Evolutionary conservation across 371 early-diverging fungal species (phyloP), one percentile per base, ranked within the genome.

Genomic region (Polyrhizophydium stewartii): DNA sequence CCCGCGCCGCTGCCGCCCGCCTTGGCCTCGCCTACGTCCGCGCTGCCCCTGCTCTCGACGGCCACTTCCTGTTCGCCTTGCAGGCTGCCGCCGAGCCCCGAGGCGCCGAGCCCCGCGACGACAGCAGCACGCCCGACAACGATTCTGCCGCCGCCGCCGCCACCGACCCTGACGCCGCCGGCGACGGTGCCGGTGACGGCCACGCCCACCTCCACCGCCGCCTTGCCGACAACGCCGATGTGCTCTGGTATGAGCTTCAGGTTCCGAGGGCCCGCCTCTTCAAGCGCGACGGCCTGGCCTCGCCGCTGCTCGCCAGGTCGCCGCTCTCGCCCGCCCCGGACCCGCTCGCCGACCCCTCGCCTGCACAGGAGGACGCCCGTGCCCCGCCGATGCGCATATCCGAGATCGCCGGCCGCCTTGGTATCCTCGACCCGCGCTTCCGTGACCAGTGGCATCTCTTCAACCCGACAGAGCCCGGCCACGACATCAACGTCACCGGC

Each of bases 401-500:
- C 13, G 66, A 65, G 9, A 58, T 59, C 40, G 13, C 21, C 17
- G 37, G 67, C 57, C 1, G 22, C 61, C 52, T 83, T 46, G 47
- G 53, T 12, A 88, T 92, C 32, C 30, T 38, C 7, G 95, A 95
- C 70, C 93, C 93, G n/a, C 86, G 85, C 55, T 89, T 92, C 65
- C 41, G 58, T 27, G 74, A 85, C 24, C 93, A 93, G 66, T 93
- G 93, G 93, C 92, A 91, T 79, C 70, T 91, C 76, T 71, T 86
- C 59, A 96, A 97, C 68, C 76, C 76, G 17, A 62, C 66, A 1
- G 70, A 81, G 62, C 61, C 63, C 0, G 89, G 89, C 21, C 83
- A 91, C 67, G 97, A 98, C 70, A 85, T 96, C 60, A 98, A 98
- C 74, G 87, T 96, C 17, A 90, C 94, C 21, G 38, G 43, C 32